phyloP scores from a whole-genome alignment of 2,329 filamentous ascomycete genomes.

The Alternaria arborescens region DNA sequence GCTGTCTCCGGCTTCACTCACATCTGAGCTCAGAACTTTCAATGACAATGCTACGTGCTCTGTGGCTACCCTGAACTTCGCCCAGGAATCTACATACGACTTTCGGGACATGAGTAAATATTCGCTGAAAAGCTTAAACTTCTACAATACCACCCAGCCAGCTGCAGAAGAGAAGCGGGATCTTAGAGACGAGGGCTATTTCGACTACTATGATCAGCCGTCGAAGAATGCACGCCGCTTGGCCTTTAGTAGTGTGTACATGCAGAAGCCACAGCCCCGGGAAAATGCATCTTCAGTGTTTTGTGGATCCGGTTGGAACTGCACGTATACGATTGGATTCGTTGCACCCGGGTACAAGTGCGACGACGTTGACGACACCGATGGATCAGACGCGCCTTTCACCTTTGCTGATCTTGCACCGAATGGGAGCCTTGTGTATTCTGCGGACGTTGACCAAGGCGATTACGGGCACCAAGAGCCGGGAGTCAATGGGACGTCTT shows the following conservation, averaged over 20 bases:
- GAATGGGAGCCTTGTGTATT: slow-evolving; percentile 42
- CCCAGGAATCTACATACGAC: slow-evolving; percentile 40
- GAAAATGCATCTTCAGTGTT: slow-evolving; percentile 34
- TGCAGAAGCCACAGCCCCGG: slow-evolving; percentile 40
- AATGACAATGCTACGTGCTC: slow-evolving; percentile 29
- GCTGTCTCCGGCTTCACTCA: slow-evolving; percentile 48
- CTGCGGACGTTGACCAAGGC: slow-evolving; percentile 39
- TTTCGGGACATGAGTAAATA: slow-evolving; percentile 36
- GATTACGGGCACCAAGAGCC: slow-evolving; percentile 45
- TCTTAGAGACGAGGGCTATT: slow-evolving; percentile 24
- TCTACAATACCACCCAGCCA: slow-evolving; percentile 49
- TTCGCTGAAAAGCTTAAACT: slow-evolving; percentile 37
- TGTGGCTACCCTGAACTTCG: slow-evolving; percentile 46
- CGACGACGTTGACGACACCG: slow-evolving; percentile 33
- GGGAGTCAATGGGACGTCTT: slow-evolving; percentile 24
- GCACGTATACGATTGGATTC: slow-evolving; percentile 44
- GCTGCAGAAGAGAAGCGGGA: slow-evolving; percentile 21
- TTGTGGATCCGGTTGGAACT: slow-evolving; percentile 49
- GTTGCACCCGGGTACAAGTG: slow-evolving; percentile 50
- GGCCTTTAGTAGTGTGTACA: slow-evolving; percentile 43
- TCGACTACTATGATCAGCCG: slow-evolving; percentile 51
- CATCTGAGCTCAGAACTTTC: slow-evolving; percentile 37
- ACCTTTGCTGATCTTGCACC: slow-evolving; percentile 44
- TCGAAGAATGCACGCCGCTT: slow-evolving; percentile 46
- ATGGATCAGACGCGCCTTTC: slow-evolving; percentile 35